A percentile compares a stretch with the other conserved stretches of the same genome.
These are phyloP conservation scores for Reutealis trisperma DNA, from an alignment of 345 rosid species.

Conservation along the genomic window DNA sequence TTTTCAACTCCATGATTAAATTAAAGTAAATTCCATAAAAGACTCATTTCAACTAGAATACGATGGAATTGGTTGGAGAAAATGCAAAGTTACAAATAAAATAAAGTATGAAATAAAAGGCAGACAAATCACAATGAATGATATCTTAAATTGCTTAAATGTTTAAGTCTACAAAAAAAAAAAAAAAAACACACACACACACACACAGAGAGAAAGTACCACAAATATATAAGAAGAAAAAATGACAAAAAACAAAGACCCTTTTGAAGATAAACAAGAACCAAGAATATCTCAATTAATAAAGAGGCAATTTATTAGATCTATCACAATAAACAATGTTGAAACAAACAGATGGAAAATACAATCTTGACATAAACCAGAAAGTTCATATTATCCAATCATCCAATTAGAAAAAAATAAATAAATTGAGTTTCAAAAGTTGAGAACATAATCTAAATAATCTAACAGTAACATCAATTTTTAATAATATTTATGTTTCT, in stretches of 20 bases:
- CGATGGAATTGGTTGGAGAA: not conserved
- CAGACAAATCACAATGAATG: not conserved
- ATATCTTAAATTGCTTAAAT: not conserved
- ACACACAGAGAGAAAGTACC: not conserved
- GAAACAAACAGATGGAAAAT: not conserved
- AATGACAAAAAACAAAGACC: not conserved
- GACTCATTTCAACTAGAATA: not conserved
- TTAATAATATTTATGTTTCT: not conserved
- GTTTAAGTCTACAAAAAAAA: not conserved
- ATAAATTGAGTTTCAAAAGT: not conserved
- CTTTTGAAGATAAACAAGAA: not conserved
- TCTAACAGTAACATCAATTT: not conserved
- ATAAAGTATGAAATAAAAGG: not conserved
- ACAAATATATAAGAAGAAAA: not conserved
- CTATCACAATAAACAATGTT: not conserved
- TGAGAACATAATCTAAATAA: not conserved
- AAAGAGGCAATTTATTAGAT: not conserved
- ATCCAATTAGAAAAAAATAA: not conserved
- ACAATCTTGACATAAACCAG: conserved; percentile 1
- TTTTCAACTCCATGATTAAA: not conserved
- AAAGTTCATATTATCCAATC: not conserved
- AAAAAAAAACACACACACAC: too few relatives aligned
- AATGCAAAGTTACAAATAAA: not conserved
- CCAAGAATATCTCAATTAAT: not conserved
- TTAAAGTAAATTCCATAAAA: not conserved